phyloP scores from a whole-genome alignment of 2,329 filamentous ascomycete species.

The Epichloe uncinata region DNA sequence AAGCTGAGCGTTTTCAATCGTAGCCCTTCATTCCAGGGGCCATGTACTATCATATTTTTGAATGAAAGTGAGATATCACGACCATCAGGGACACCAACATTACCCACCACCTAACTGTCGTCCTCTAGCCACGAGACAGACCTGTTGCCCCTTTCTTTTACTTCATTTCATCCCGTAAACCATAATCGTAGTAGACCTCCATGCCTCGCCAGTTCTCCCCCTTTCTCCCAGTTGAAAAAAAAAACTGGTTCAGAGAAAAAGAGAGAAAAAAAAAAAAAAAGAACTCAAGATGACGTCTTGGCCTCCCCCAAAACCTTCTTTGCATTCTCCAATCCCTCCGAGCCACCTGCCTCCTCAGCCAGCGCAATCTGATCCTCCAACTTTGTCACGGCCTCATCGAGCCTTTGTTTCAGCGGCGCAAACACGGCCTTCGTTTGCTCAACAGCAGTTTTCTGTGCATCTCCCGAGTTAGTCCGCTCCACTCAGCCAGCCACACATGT shows the following conservation, averaged over 20 bases:
- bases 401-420: conserved; percentile 55
- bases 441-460: conserved; percentile 55
- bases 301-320: conserved; percentile 38
- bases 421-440: conserved; percentile 82
- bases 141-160: not conserved
- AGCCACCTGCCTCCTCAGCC: conserved; percentile 30
- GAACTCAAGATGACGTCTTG: conserved; percentile 20
- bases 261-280: too few species aligned
- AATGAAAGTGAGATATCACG: not conserved
- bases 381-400: conserved; percentile 56
- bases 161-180: not conserved
- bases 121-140: too few species aligned
- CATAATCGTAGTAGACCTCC: not conserved
- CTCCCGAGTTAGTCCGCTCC: not conserved
- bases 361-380: conserved; percentile 61
- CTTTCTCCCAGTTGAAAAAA: not conserved
- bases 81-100: not conserved
- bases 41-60: not conserved
- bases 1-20: not conserved
- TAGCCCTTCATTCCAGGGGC: not conserved
- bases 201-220: not conserved
- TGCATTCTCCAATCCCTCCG: conserved; percentile 41
- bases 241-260: too few species aligned
- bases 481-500: not conserved
- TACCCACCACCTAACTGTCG: too few species aligned